Conservation (phyloP, 495 filamentous ascomycete genomes). For the Aspergillus ostianus region DNA sequence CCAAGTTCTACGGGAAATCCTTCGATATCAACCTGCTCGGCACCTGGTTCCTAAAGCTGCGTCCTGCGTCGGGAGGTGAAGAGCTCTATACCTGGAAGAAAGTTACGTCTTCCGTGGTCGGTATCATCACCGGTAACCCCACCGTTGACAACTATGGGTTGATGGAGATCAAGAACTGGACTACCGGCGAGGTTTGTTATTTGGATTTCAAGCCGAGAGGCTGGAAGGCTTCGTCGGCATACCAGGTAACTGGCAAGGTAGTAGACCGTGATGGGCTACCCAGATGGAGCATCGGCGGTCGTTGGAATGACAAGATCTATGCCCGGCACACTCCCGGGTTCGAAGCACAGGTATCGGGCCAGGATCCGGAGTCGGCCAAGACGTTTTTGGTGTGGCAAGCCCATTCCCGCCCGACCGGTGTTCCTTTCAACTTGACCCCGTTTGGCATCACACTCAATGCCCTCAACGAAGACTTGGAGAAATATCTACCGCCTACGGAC, state of each 20-base stretch:
- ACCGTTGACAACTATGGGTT: constrained; percentile 97
- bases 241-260: constrained; percentile 82
- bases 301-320: constrained; percentile 98
- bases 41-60: constrained; percentile 92
- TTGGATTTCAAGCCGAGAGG: constrained; percentile 94
- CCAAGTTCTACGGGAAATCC: constrained; percentile 95
- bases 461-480: constrained; percentile 68
- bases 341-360: constrained; percentile 65
- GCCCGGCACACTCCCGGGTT: constrained; percentile 89
- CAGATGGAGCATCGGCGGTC: constrained; percentile 84
- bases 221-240: constrained; percentile 89
- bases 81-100: constrained; percentile 99
- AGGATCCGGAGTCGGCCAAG: constrained; percentile 53
- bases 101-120: constrained; percentile 94
- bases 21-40: constrained; percentile 96
- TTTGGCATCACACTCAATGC: constrained; percentile 94
- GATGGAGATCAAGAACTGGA: constrained; percentile 97
- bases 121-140: constrained; percentile 95
- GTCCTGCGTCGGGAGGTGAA: constrained; percentile 73
- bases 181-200: constrained; percentile 84
- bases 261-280: constrained; percentile 70
- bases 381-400: constrained; percentile 93
- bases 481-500: constrained; percentile 84
- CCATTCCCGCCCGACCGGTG: constrained; percentile 72
- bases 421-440: constrained; percentile 96